These are phyloP conservation scores for Aspergillus sergii DNA, from an alignment of 2,329 filamentous ascomycete genomes.

Conservation along the genomic window DNA sequence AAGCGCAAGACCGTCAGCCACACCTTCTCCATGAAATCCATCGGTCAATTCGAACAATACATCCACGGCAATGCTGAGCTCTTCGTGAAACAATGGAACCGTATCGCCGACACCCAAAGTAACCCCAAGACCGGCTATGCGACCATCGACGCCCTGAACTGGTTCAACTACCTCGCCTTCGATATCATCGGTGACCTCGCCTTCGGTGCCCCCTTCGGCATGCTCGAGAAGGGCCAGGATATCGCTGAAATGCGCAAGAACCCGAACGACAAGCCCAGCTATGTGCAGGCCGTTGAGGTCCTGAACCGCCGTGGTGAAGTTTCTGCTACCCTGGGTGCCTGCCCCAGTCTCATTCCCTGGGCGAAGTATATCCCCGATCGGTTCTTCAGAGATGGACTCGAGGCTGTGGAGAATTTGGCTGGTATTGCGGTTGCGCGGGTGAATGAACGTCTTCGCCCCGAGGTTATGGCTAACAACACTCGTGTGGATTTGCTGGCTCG, in stretches of 20 bases:
- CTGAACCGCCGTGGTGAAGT: conserved; percentile 87
- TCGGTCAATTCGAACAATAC: conserved; percentile 85
- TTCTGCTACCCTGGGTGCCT: conserved; percentile 74
- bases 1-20: conserved; percentile 89
- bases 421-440: conserved; percentile 88
- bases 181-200: conserved; percentile 65
- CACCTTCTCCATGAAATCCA: conserved; percentile 80
- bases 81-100: conserved; percentile 74
- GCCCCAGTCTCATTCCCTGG: conserved; percentile 74
- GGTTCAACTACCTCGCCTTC: conserved; percentile 73
- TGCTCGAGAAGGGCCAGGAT: conserved; percentile 76
- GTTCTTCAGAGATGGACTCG: conserved; percentile 75
- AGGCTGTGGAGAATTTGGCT: conserved; percentile 76
- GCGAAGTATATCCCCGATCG: conserved; percentile 79
- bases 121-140: conserved; percentile 58
- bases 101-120: conserved; percentile 54
- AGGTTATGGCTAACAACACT: conserved; percentile 60
- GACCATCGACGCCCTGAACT: conserved; percentile 72
- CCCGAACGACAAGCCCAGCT: conserved; percentile 64
- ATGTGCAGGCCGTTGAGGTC: conserved; percentile 81
- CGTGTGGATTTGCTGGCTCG: conserved; percentile 80
- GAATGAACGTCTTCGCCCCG: conserved; percentile 69
- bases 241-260: conserved; percentile 71
- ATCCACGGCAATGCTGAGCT: conserved; percentile 77
- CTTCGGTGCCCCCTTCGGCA: conserved; percentile 78